Percentiles rank a stretch among this genome's conserved stretches.
Conservation (phyloP, 2,329 filamentous ascomycete species). For the Trichoderma oligosporum region DNA sequence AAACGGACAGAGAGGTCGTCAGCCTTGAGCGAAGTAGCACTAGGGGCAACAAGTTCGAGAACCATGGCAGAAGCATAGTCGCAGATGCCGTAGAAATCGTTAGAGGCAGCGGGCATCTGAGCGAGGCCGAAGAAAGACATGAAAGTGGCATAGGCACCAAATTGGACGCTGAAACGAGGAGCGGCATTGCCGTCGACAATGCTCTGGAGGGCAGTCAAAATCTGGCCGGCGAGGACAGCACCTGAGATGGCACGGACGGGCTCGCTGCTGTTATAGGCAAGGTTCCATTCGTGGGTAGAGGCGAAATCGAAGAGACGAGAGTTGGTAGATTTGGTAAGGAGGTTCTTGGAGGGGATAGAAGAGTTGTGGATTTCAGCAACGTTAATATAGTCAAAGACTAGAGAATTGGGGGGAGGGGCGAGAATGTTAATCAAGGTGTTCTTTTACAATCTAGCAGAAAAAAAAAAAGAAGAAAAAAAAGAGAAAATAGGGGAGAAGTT, state of each 20-base stretch:
- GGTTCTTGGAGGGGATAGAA: conserved; percentile 53
- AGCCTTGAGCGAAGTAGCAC: conserved; percentile 44
- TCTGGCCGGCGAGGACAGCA: conserved; percentile 53
- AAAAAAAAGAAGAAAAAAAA: no score
- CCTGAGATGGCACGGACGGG: conserved; percentile 56
- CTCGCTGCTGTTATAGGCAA: conserved; percentile 77
- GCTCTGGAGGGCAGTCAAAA: conserved; percentile 50
- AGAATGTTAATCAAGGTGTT: neutral
- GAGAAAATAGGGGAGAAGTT: no score
- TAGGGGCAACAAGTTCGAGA: conserved; percentile 67
- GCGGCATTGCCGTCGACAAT: conserved; percentile 42
- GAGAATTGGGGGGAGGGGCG: no score
- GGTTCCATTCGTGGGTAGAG: conserved; percentile 74
- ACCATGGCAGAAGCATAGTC: conserved; percentile 79
- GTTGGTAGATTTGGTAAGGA: conserved; percentile 58
- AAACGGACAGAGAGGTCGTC: conserved; percentile 57
- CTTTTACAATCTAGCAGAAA: no score
- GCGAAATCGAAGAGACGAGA: conserved; percentile 68
- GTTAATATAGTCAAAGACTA: conserved; percentile 59
- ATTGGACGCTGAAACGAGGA: conserved; percentile 49
- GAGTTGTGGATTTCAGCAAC: conserved; percentile 58
- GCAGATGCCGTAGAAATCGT: conserved; percentile 71
- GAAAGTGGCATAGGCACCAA: conserved; percentile 60
- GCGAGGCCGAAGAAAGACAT: conserved; percentile 61
- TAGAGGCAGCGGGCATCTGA: conserved; percentile 46